Conservation (phyloP, 2,329 filamentous ascomycete species). For the Biscogniauxia sp. region DNA sequence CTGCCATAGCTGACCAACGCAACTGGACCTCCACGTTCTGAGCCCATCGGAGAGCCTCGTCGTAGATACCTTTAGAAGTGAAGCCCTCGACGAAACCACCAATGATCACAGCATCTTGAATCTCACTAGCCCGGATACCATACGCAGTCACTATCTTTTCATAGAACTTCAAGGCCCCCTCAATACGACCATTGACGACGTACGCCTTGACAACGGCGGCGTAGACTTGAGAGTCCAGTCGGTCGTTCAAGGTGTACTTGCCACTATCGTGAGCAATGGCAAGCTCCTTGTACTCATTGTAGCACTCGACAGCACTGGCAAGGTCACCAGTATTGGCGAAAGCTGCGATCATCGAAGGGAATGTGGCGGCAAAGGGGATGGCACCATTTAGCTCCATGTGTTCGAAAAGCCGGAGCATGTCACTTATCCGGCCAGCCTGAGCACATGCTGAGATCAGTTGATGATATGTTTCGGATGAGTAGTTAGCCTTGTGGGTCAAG, state of each 20-base stretch:
- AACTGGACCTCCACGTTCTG: slow-evolving; percentile 59
- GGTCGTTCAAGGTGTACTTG: slow-evolving; percentile 62
- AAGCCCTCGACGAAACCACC: slow-evolving; percentile 78
- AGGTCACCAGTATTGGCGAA: slow-evolving; percentile 82
- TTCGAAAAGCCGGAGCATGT: slow-evolving; percentile 88
- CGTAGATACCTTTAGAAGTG: slow-evolving; percentile 66
- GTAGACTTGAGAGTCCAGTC: slow-evolving; percentile 82
- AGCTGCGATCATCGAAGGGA: slow-evolving; percentile 91
- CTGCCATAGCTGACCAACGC: slow-evolving; percentile 63
- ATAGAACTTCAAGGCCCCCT: slow-evolving; percentile 83
- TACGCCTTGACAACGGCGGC: slow-evolving; percentile 91
- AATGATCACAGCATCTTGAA: slow-evolving; percentile 70
- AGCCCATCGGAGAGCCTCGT: slow-evolving; percentile 73
- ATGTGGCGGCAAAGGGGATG: slow-evolving; percentile 75
- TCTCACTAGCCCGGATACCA: slow-evolving; percentile 54
- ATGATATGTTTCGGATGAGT: slow-evolving; percentile 81
- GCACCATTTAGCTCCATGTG: slow-evolving; percentile 83
- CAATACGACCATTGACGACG: slow-evolving; percentile 73
- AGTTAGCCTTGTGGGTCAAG: slow-evolving; percentile 58
- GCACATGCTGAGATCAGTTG: slow-evolving; percentile 86
- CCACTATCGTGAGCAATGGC: slow-evolving; percentile 84
- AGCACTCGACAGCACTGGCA: slow-evolving; percentile 86
- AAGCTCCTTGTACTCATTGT: slow-evolving; percentile 88
- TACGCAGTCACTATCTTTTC: slow-evolving; percentile 69
- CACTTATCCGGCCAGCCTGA: slow-evolving; percentile 72